Evolutionary conservation across 148 eudicot species (phyloP), one percentile per base, ranked within the genome.

Genomic region (Rhododendron simsii): DNA sequence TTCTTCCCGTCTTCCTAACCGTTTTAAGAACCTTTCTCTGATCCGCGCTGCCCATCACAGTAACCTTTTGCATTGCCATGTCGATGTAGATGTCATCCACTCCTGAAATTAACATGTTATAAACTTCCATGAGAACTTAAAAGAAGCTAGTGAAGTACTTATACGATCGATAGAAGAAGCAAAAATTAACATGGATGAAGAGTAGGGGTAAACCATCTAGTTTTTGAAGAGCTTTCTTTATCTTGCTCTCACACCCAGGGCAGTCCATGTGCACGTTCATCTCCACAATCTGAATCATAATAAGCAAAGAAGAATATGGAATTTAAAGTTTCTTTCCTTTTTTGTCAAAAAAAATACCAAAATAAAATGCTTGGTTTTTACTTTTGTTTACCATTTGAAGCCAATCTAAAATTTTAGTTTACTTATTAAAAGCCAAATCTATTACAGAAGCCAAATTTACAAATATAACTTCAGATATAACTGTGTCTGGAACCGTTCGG

Each of bases 231-330:
- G 94, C 92, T 89, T 94, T 94, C 86, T 30, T 92, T 21, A 94
- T 88, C 84, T 92, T 90, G 71, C 87, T 91, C 85, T 90, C 92
- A 77, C 97, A 94, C 75, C 97, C 97, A 23, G 87, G 87, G 78
- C 97, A 94, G 51, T 92, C 94, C 91, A 94, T 92, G 87, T 88
- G 87, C 84, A 94, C 97, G 74, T 86, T 91, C 89, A 94, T 81
- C 92, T 93, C 97, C 89, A 93, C 91, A 47, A 91, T 94, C 97
- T 94, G 88, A 83, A 48, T 12, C 75, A 69, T 37, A 28, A 69
- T 37, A 28, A 13, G 7, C 35, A 45, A 57, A 80, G 20, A 28
- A 13, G 26, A 7, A 69, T 11, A 14, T 2, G 2, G 39, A 23
- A 78, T 78, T 23, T 21, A 23, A 18, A 39, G 20, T 45, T 45